Base-by-base conservation (phyloP, 306 rosid genomes). In the Acmispon strigosus region DNA sequence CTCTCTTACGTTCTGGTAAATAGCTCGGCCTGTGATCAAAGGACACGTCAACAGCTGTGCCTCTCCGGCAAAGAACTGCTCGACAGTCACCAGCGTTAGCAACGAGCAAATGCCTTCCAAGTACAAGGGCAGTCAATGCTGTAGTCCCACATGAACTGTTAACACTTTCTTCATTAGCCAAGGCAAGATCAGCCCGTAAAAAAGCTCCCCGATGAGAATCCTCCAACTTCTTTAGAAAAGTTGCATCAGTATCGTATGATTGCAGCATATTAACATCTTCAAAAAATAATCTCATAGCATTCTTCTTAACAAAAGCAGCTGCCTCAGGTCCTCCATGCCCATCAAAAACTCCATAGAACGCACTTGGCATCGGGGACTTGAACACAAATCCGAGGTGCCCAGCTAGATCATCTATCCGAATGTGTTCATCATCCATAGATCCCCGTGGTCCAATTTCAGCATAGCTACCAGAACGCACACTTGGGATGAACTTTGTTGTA, bases 61-160 rank as follows among this genome's bases (percentile, higher is more conserved):
- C 98, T 76, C 86, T 89, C 78, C 85, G 53, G 78, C 97, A 94
- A 72, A 94, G 92, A 32, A 94, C 98, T 11, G 98, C 98, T 45
- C 98, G 87, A 68, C 98, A 94, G 74, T 94, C 98, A 18, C 98
- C 98, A 7, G 89, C 98, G 79, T 90, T 94, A 27, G 98, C 98
- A 66, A 94, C 91, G 24, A 89, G 80, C 70, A 94, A 80, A 81
- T 90, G 90, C 44, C 81, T 88, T 77, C 98, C 97, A 45, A 88
- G 87, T 41, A 94, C 50, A 54, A 94, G 83, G 42, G 94, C 96
- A 64, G 98, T 90, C 71, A 94, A 73, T 52, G 98, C 97, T 10
- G 98, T 94, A 12, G 98, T 94, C 71, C 98, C 98, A 70, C 96
- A 85, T 0, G 80, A 88, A 74, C 85, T 75, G 59, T 83, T 78